phyloP scores from a whole-genome alignment of 2,329 filamentous ascomycete species.

The Pyrenochaeta sp. region DNA sequence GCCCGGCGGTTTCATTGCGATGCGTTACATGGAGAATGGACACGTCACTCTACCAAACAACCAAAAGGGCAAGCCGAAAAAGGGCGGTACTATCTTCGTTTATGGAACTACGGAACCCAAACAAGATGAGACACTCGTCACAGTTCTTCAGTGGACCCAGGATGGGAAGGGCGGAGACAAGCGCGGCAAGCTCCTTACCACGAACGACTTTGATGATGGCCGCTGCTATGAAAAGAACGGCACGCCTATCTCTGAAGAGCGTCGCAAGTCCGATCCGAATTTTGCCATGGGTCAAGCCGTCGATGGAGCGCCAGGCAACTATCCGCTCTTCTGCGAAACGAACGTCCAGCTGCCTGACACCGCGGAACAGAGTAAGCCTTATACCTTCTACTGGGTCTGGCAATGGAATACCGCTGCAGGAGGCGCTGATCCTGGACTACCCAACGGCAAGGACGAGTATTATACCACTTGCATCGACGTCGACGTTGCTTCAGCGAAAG shows the following conservation, averaged over 20 bases:
- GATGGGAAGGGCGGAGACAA: constrained; percentile 83
- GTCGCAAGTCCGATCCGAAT: constrained; percentile 66
- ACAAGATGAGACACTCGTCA: constrained; percentile 64
- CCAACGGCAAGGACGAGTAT: constrained; percentile 62
- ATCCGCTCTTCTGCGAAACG: constrained; percentile 79
- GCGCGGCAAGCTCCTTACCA: constrained; percentile 77
- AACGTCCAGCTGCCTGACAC: constrained; percentile 78
- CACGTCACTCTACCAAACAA: constrained; percentile 56
- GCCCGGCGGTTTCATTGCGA: constrained; percentile 58
- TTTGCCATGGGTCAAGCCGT: constrained; percentile 59
- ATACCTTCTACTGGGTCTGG: constrained; percentile 97
- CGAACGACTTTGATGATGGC: constrained; percentile 86
- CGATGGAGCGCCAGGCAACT: constrained; percentile 41
- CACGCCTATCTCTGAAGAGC: constrained; percentile 63
- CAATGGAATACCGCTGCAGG: constrained; percentile 69
- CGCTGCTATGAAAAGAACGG: constrained; percentile 85
- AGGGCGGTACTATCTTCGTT: constrained; percentile 57
- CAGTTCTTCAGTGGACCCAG: constrained; percentile 81
- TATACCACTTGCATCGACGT: constrained; percentile 69
- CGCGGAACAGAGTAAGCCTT: constrained; percentile 67
- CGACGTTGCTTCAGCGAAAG: constrained; percentile 50
- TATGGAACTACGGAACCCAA: constrained; percentile 60
- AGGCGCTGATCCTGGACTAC: constrained; percentile 48
- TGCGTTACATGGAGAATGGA: constrained; percentile 62
- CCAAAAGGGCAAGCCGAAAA: constrained; percentile 52